Evolutionary conservation across 495 filamentous ascomycete genomes (phyloP).

Genomic region (Parathielavia hyrcaniae): DNA sequence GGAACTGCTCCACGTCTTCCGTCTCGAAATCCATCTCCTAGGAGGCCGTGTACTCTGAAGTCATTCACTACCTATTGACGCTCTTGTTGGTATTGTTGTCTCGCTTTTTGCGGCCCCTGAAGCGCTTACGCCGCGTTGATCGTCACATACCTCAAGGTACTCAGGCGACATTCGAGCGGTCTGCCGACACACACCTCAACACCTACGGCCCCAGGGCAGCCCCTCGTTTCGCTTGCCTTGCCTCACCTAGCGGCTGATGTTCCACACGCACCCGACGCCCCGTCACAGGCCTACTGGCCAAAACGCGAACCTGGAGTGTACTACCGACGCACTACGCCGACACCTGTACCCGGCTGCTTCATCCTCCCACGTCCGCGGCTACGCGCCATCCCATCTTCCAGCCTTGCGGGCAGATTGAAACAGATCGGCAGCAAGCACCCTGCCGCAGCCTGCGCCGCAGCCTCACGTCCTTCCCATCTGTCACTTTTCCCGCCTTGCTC

Average conservation of each 20-base stretch:
- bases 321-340: background rate
- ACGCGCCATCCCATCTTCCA: constrained; percentile 4
- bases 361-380: background rate
- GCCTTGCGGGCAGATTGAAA: constrained; percentile 3
- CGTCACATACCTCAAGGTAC: too few species aligned
- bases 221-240: constrained; percentile 12
- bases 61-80: too few species aligned
- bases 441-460: too few species aligned
- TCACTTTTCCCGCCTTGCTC: background rate
- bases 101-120: too few species aligned
- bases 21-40: background rate
- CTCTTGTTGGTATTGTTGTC: too few species aligned
- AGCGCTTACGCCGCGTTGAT: too few species aligned
- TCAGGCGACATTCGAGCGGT: too few species aligned
- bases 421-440: constrained; percentile 5
- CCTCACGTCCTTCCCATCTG: constrained; percentile 1
- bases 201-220: constrained; percentile 1
- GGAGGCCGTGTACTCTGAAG: background rate
- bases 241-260: constrained; percentile 8
- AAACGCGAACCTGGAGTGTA: constrained; percentile 1
- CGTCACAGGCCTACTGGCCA: constrained; percentile 5
- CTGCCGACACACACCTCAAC: background rate
- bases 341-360: background rate
- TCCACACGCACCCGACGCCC: constrained; percentile 15
- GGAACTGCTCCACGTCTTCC: constrained; percentile 5